phyloP scores from a whole-genome alignment of 306 rosid genomes.

The Quillaja saponaria region DNA sequence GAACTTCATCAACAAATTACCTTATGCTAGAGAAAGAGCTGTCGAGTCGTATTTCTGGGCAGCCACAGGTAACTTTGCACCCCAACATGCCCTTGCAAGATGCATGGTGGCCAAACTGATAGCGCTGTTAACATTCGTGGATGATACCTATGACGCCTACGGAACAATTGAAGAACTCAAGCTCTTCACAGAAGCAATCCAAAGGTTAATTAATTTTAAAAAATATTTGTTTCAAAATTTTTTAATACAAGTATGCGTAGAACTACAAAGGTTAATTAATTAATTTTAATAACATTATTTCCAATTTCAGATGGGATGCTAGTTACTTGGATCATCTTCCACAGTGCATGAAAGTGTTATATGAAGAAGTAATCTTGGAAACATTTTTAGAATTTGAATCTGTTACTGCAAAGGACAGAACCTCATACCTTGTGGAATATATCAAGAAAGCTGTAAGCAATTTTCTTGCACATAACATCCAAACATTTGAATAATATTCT shows the following conservation, averaged over 20 bases:
- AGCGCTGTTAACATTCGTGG: slow-evolving; percentile 15
- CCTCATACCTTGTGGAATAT: slow-evolving; percentile 4
- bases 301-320: slow-evolving; percentile 42
- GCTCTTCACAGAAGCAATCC: slow-evolving; percentile 39
- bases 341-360: slow-evolving; percentile 22
- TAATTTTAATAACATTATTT: too few species aligned
- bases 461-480: too few species aligned
- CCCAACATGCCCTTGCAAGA: slow-evolving; percentile 30
- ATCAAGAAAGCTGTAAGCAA: slow-evolving; percentile 16
- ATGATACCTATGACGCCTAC: slow-evolving; percentile 49
- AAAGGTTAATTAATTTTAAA: slow-evolving; percentile 28
- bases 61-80: slow-evolving; percentile 16
- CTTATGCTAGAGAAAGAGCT: slow-evolving; percentile 42
- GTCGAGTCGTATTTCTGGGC: slow-evolving; percentile 32
- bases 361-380: not conserved
- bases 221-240: too few species aligned
- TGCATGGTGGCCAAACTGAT: slow-evolving; percentile 28
- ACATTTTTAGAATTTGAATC: slow-evolving; percentile 13
- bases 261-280: too few species aligned
- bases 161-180: slow-evolving; percentile 47
- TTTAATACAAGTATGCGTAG: too few species aligned
- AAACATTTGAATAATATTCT: too few species aligned
- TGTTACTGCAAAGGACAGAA: not conserved
- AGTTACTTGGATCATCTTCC: slow-evolving; percentile 15
- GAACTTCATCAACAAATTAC: slow-evolving; percentile 26